phyloP scores from a whole-genome alignment of 176 grass and related monocot genomes.

The Ensete ventricosum region DNA sequence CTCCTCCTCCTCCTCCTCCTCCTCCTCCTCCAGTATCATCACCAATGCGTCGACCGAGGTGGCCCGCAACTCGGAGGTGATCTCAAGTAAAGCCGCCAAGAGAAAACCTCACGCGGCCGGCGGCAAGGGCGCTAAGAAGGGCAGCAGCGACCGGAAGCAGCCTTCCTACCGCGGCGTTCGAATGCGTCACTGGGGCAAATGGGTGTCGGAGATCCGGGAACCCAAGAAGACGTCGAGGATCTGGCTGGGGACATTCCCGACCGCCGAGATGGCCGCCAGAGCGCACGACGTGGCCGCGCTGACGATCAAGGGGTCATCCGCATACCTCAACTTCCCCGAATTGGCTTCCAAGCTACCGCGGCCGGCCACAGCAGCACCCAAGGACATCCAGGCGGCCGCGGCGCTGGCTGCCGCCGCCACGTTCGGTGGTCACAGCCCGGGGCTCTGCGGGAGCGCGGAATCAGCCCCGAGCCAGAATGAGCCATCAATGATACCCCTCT shows the following conservation, averaged over 20 bases:
- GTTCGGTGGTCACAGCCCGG: background rate
- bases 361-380: constrained; percentile 32
- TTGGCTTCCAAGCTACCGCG: constrained; percentile 47
- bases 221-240: constrained; percentile 73
- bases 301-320: constrained; percentile 66
- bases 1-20: no score
- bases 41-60: no score
- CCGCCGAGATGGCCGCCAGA: constrained; percentile 80
- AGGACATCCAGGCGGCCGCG: constrained; percentile 30
- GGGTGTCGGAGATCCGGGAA: no score
- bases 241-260: constrained; percentile 81
- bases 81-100: no score
- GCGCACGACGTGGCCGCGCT: constrained; percentile 81
- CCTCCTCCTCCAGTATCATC: no score
- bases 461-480: background rate
- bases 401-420: constrained; percentile 51
- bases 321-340: no score
- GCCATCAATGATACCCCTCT: no score
- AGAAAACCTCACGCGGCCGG: no score
- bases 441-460: no score
- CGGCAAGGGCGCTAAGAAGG: constrained; percentile 23
- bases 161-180: constrained; percentile 67
- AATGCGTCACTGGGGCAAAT: constrained; percentile 51
- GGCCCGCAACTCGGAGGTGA: no score
- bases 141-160: constrained; percentile 70